Conservation (phyloP, 805 yeast genomes). For the Pichia phayaonensis region DNA sequence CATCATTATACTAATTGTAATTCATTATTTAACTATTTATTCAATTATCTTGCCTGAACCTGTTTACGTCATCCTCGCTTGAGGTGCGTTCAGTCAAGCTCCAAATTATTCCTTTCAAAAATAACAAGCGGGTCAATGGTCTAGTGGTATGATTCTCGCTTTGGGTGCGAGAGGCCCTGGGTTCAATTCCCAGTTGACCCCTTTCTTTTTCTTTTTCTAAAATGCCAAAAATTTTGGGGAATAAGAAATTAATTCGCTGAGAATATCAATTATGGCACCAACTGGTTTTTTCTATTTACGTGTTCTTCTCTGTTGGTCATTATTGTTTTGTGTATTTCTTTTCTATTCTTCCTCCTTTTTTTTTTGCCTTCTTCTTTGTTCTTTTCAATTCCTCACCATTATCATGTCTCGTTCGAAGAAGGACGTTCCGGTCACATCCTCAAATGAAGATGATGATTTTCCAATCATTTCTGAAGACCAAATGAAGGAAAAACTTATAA, state of each 20-base stretch:
- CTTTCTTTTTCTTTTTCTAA: conserved; percentile 11
- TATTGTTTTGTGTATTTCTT: not conserved
- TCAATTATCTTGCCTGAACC: no score
- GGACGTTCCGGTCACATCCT: not conserved
- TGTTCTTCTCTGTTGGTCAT: not conserved
- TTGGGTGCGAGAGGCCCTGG: conserved; percentile 52
- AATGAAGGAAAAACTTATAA: conserved; percentile 25
- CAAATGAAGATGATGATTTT: not conserved
- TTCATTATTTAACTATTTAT: no score
- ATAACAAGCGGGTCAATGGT: conserved; percentile 29
- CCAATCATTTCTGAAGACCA: conserved; percentile 21
- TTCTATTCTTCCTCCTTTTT: not conserved
- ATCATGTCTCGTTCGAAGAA: conserved; percentile 2
- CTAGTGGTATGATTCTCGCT: conserved; percentile 53
- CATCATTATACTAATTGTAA: no score
- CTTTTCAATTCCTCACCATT: not conserved
- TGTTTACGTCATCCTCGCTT: no score
- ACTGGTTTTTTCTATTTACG: not conserved
- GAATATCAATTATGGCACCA: not conserved
- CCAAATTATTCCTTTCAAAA: no score
- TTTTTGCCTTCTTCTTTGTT: not conserved
- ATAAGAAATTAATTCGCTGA: not conserved
- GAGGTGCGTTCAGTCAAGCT: no score
- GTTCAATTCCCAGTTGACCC: conserved; percentile 43
- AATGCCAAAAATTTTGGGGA: not conserved